A percentile compares a stretch with the other conserved stretches of the same genome.
These are phyloP conservation scores for Tuber microsphaerosporum DNA, from an alignment of 495 filamentous ascomycete species.

Conservation along the genomic window DNA sequence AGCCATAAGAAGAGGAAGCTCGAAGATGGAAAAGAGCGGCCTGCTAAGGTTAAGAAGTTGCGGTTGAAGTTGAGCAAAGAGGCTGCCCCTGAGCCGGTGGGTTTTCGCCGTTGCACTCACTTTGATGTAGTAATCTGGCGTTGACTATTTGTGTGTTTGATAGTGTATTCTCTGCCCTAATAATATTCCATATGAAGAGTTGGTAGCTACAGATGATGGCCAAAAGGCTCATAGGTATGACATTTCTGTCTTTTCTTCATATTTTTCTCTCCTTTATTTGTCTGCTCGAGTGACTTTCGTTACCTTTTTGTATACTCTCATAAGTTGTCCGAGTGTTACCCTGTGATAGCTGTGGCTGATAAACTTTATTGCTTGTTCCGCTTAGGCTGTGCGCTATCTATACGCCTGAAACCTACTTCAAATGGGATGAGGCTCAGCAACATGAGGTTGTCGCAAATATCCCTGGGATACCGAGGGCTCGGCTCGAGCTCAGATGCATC, in stretches of 20 bases:
- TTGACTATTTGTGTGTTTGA: slow-evolving; percentile 29
- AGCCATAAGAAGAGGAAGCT: slow-evolving; percentile 49
- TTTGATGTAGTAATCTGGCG: slow-evolving; percentile 42
- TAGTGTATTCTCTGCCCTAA: slow-evolving; percentile 86
- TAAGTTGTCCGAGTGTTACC: neutral
- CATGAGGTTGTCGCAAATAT: slow-evolving; percentile 69
- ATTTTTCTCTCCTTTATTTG: slow-evolving; percentile 8
- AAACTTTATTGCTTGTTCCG: slow-evolving; percentile 10
- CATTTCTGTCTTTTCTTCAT: slow-evolving; percentile 12
- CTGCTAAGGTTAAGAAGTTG: slow-evolving; percentile 52
- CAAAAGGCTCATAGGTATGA: slow-evolving; percentile 67
- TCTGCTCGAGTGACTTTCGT: slow-evolving; percentile 8
- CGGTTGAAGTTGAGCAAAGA: slow-evolving; percentile 60
- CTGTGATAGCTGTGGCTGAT: slow-evolving; percentile 27
- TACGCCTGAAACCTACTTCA: slow-evolving; percentile 84
- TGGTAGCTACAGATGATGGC: slow-evolving; percentile 82
- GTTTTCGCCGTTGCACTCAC: slow-evolving; percentile 36
- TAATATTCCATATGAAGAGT: slow-evolving; percentile 72
- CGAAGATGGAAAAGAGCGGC: slow-evolving; percentile 38
- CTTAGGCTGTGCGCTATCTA: slow-evolving; percentile 69
- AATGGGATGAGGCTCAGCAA: slow-evolving; percentile 56
- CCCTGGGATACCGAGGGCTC: slow-evolving; percentile 72
- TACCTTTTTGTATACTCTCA: neutral
- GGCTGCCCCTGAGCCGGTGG: slow-evolving; percentile 61
- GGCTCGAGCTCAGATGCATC: slow-evolving; percentile 83